phyloP scores from a whole-genome alignment of 2,329 filamentous ascomycete species.

The Claviceps paspali region DNA sequence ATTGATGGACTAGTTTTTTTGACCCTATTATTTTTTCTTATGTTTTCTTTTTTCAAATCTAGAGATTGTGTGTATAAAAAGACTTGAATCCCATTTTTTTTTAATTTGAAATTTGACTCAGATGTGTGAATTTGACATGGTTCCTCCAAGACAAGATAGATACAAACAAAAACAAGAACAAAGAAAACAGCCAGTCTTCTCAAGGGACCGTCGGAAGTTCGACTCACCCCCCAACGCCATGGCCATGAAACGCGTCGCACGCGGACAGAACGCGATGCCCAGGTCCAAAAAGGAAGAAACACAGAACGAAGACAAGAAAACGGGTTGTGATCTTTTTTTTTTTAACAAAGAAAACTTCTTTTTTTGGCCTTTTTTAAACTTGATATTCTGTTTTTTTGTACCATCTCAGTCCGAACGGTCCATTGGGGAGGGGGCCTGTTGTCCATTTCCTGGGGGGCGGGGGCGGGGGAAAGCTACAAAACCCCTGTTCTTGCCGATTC shows the following conservation, averaged over 20 bases:
- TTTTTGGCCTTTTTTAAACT: too few species aligned
- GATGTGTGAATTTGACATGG: too few species aligned
- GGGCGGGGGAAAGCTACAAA: too few species aligned
- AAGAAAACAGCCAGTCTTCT: slow-evolving; percentile 6
- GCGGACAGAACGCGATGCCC: slow-evolving; percentile 19
- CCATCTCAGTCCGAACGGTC: too few species aligned
- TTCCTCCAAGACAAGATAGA: slow-evolving; percentile 11
- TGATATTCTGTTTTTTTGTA: too few species aligned
- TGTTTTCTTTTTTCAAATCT: not conserved
- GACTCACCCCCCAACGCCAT: slow-evolving; percentile 23
- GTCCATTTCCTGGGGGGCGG: too few species aligned
- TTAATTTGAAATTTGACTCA: too few species aligned
- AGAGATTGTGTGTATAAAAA: slow-evolving; percentile 11
- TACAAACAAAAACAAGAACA: not conserved
- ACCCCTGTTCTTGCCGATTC: too few species aligned
- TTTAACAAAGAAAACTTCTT: too few species aligned
- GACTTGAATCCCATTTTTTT: not conserved
- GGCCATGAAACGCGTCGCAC: slow-evolving; percentile 18
- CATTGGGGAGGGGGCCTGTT: too few species aligned
- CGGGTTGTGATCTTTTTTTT: too few species aligned
- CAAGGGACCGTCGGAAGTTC: slow-evolving; percentile 13
- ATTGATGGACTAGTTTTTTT: slow-evolving; percentile 11
- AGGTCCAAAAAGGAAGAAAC: slow-evolving; percentile 5
- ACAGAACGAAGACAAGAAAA: not conserved
- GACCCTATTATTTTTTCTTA: slow-evolving; percentile 1